A percentile compares a stretch with the other conserved stretches of the same genome.
Evolutionary conservation across 306 rosid genomes (phyloP).

Genomic region (Dryas alaskensis): DNA sequence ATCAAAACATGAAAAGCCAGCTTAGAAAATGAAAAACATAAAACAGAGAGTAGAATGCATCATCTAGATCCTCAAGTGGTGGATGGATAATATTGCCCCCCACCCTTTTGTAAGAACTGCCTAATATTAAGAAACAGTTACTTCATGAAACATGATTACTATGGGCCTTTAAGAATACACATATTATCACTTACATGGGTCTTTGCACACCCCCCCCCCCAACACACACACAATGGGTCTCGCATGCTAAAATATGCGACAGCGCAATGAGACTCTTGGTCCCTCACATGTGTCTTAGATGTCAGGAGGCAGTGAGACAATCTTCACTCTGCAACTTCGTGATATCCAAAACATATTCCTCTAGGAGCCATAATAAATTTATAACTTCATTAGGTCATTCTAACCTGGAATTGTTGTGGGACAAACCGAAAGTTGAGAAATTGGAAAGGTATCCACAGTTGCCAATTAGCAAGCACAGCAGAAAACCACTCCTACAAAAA

Average conservation of each 20-base stretch:
- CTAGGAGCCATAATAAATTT: background rate
- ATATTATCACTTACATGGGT: background rate
- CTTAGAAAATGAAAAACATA: background rate
- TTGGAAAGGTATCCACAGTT: constrained; percentile 96
- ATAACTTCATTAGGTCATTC: constrained; percentile 18
- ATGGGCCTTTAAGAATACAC: background rate
- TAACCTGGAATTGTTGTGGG: constrained; percentile 96
- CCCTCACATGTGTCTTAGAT: background rate
- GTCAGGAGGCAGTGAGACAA: background rate
- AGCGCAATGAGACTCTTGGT: constrained; percentile 1
- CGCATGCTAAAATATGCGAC: too few species aligned
- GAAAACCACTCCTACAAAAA: constrained; percentile 86
- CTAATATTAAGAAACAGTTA: background rate
- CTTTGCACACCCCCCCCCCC: too few species aligned
- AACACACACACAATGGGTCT: too few species aligned
- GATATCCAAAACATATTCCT: background rate
- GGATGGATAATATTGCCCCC: background rate
- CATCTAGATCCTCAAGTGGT: background rate
- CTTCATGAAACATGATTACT: background rate
- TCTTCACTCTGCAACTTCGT: background rate
- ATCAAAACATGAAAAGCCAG: background rate
- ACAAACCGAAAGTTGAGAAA: constrained; percentile 93
- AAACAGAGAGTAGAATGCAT: background rate
- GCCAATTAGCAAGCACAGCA: constrained; percentile 85
- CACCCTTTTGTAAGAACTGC: background rate